A percentile compares a stretch with the other conserved stretches of the same genome.
Evolutionary conservation across 352 stramenopile species (phyloP).

Genomic region (Aphanomyces cochlioides): DNA sequence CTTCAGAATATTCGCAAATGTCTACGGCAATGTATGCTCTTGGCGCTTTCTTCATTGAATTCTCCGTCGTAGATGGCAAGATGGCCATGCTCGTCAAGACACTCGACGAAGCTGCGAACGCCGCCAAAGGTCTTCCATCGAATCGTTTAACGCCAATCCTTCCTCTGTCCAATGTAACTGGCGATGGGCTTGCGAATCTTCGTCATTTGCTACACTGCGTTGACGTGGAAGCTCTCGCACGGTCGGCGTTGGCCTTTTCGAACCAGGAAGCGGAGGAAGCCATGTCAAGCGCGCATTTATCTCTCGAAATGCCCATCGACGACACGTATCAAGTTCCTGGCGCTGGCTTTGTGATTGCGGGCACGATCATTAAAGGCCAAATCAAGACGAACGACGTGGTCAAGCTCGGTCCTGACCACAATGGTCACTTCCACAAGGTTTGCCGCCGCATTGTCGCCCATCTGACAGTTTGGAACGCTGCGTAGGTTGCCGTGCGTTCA

Average conservation of each 20-base stretch:
- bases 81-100: conserved; percentile 93
- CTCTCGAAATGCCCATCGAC: conserved; percentile 83
- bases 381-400: conserved; percentile 86
- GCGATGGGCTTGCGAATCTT: conserved; percentile 85
- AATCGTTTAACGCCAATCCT: conserved; percentile 95
- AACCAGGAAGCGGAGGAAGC: conserved; percentile 44
- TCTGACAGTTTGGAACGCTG: not conserved
- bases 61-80: conserved; percentile 65
- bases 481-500: conserved; percentile 58
- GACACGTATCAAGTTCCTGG: conserved; percentile 90
- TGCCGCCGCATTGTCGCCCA: conserved; percentile 17
- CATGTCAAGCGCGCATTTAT: not conserved
- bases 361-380: conserved; percentile 90
- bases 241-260: conserved; percentile 50
- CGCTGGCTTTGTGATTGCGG: conserved; percentile 92
- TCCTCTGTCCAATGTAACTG: conserved; percentile 97
- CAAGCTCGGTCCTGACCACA: conserved; percentile 87
- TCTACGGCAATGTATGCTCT: conserved; percentile 63
- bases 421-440: conserved; percentile 83
- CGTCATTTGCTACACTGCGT: conserved; percentile 69
- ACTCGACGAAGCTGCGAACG: conserved; percentile 74
- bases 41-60: not conserved
- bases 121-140: conserved; percentile 84
- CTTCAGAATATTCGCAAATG: conserved; percentile 84
- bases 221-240: conserved; percentile 50